A percentile compares a stretch with the other conserved stretches of the same genome.
These are phyloP conservation scores for Candida germanica DNA, from an alignment of 805 yeast species.

Conservation along the genomic window DNA sequence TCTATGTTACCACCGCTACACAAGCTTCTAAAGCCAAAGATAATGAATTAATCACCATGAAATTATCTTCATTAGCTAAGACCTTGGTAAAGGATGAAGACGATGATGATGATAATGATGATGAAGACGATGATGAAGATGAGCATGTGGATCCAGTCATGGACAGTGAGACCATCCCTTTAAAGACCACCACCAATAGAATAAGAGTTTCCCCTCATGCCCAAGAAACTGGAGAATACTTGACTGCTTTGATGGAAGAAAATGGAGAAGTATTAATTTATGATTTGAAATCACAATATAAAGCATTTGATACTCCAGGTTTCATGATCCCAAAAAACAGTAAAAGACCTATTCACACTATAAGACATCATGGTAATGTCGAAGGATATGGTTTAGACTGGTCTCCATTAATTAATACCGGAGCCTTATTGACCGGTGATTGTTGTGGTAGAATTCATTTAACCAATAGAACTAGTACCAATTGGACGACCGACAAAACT, in stretches of 20 bases:
- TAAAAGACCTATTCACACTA: conserved; percentile 78
- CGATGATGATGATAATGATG: conserved; percentile 66
- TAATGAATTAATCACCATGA: conserved; percentile 82
- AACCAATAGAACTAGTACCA: conserved; percentile 71
- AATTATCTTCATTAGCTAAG: conserved; percentile 75
- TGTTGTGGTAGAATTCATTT: conserved; percentile 76
- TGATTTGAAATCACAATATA: conserved; percentile 75
- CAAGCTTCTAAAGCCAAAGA: conserved; percentile 87
- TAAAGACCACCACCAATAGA: conserved; percentile 84
- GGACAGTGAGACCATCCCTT: conserved; percentile 77
- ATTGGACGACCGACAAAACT: conserved; percentile 83
- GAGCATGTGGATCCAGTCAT: conserved; percentile 76
- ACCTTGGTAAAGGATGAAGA: conserved; percentile 85
- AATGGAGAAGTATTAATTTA: conserved; percentile 84
- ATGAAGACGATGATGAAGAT: conserved; percentile 59
- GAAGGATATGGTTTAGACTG: conserved; percentile 98
- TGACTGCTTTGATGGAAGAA: conserved; percentile 86
- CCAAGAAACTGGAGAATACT: conserved; percentile 67
- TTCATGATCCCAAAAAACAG: conserved; percentile 70
- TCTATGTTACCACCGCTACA: conserved; percentile 86
- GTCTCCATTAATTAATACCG: conserved; percentile 82
- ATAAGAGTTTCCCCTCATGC: conserved; percentile 81
- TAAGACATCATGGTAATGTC: conserved; percentile 84
- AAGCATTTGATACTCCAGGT: conserved; percentile 88
- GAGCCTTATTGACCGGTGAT: conserved; percentile 86